A percentile compares a stretch with the other conserved stretches of the same genome.
Evolutionary conservation across 306 rosid genomes (phyloP).

Genomic region (Macrotyloma uniflorum): DNA sequence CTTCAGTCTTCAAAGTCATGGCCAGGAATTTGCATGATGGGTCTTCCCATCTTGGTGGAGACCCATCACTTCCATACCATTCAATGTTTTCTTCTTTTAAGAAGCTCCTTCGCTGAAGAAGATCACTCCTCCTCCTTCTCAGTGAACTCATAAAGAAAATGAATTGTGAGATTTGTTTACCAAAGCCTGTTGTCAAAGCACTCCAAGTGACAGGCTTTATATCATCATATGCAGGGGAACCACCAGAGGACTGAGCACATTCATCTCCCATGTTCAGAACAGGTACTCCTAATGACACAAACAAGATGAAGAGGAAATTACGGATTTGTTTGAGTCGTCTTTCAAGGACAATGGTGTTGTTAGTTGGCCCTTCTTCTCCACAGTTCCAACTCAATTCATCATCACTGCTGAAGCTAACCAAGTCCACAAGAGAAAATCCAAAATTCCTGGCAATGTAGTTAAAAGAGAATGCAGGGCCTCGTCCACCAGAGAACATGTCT

Average conservation of each 20-base stretch:
- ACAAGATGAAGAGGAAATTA: conserved; percentile 70
- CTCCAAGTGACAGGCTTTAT: conserved; percentile 72
- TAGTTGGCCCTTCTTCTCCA: conserved; percentile 94
- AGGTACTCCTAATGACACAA: conserved; percentile 87
- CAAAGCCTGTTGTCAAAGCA: conserved; percentile 63
- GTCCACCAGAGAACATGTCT: conserved; percentile 68
- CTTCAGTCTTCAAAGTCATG: conserved; percentile 65
- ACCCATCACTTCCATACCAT: conserved; percentile 63
- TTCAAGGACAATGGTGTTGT: conserved; percentile 60
- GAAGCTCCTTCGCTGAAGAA: conserved; percentile 67
- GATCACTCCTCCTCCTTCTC: conserved; percentile 65
- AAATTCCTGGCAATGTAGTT: conserved; percentile 64
- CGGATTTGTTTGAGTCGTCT: conserved; percentile 82
- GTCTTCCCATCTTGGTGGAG: conserved; percentile 81
- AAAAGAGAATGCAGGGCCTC: conserved; percentile 89
- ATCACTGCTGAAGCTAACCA: conserved; percentile 77
- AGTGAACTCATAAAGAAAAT: conserved; percentile 69
- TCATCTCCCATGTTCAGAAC: conserved; percentile 97
- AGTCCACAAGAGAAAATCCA: conserved; percentile 84
- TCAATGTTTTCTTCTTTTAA: conserved; percentile 76
- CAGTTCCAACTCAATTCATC: conserved; percentile 87
- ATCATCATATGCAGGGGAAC: conserved; percentile 56
- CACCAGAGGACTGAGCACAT: conserved; percentile 80
- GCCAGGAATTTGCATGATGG: conserved; percentile 81
- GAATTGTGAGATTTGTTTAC: conserved; percentile 66